These are phyloP conservation scores for Geotrichum fermentans DNA, from an alignment of 1,139 yeast species.

Conservation along the genomic window DNA sequence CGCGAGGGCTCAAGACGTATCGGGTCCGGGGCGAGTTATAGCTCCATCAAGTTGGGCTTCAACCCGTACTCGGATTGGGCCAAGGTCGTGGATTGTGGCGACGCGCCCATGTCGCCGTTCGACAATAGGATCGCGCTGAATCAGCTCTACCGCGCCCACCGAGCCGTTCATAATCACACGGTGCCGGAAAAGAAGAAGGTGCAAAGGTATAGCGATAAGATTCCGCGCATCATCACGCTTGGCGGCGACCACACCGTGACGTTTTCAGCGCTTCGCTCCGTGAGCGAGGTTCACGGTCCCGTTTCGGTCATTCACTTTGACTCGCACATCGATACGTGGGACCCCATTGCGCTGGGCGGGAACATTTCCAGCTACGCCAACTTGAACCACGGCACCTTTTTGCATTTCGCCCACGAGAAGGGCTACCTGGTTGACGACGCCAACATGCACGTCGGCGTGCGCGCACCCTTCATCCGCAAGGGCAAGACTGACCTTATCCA, in stretches of 20 bases:
- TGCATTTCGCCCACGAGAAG: conserved; percentile 60
- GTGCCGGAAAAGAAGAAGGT: conserved; percentile 40
- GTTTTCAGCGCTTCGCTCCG: conserved; percentile 62
- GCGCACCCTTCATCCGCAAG: conserved; percentile 46
- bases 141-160: conserved; percentile 62
- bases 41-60: conserved; percentile 55
- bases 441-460: conserved; percentile 64
- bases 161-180: conserved; percentile 65
- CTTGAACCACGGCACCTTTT: conserved; percentile 71
- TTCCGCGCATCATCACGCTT: conserved; percentile 56
- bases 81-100: conserved; percentile 68
- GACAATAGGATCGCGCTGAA: conserved; percentile 64
- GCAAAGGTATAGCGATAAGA: conserved; percentile 6
- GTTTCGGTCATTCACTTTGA: conserved; percentile 68
- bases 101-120: conserved; percentile 76
- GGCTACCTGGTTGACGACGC: conserved; percentile 46
- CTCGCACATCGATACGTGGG: conserved; percentile 70
- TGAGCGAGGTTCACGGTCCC: conserved; percentile 55
- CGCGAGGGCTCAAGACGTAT: conserved; percentile 63
- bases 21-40: conserved; percentile 25
- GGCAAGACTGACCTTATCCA: conserved; percentile 48
- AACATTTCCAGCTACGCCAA: conserved; percentile 38
- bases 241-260: conserved; percentile 80
- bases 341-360: conserved; percentile 71
- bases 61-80: conserved; percentile 60